Base-by-base conservation (phyloP, 306 rosid species). In the Vigna trinervia region DNA sequence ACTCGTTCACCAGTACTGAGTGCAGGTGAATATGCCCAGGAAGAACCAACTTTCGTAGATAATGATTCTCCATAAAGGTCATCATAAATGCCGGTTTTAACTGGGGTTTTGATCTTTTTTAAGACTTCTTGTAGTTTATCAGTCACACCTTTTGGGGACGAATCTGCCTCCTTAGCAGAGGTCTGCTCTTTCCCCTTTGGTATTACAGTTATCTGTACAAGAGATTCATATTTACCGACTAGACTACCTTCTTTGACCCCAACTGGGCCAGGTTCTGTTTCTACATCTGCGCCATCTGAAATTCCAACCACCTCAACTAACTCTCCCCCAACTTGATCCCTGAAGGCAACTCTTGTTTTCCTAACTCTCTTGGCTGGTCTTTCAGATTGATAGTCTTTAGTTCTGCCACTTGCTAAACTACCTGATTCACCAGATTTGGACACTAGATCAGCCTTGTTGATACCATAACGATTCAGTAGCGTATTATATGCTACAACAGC, bases 241-340 rank as follows among this genome's bases (percentile, higher is more conserved):
- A 95, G 88, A 87, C 97, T 93, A 82, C 99, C 99, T 87, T 95
- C 99, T 86, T 92, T 92, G 58, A 95, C 97, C 53, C 96, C 99
- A 17, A 95, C 69, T 15, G 97, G 99, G 76, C 99, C 99, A 53
- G 96, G 97, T 81, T 95, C 97, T 48, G 97, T 92, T 76, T 87
- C 99, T 47, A 95, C 99, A 74, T 89, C 97, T 9, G 83, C 97
- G 32, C 99, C 99, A 81, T 95, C 99, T 20, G 99, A 95, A 76
- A 86, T 46, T 75, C 97, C 99, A 84, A 95, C 99, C 28, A 95
- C 88, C 79, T 92, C 91, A 36, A 88, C 96, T 83, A 95, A 86
- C 77, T 88, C 92, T 73, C 97, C 99, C 71, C 99, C 97, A 78
- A 88, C 94, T 75, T 92, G 99, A 91, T 95, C 97, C 84, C 92